Conservation (phyloP, 176 grass and related monocot species). For the Echinochloa phyllopogon region DNA sequence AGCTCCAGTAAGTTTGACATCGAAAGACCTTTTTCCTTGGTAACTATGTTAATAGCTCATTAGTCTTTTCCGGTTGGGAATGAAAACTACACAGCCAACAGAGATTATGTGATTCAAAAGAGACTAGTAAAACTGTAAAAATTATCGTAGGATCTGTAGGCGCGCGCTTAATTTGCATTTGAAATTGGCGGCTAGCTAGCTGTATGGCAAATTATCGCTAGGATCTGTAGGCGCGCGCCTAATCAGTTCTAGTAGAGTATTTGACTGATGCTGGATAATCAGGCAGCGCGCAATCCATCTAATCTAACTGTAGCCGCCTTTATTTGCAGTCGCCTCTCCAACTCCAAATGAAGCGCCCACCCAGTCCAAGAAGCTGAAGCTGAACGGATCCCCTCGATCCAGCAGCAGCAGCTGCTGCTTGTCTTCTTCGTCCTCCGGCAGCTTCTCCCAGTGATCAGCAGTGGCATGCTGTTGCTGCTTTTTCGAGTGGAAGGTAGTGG, state of each 20-base stretch:
- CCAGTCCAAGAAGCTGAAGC: constrained; percentile 61
- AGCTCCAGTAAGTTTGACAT: not conserved
- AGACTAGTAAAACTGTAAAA: not conserved
- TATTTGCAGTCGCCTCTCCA: constrained; percentile 4
- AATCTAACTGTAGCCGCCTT: constrained; percentile 16
- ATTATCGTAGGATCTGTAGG: not conserved
- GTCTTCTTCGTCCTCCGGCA: constrained; percentile 39
- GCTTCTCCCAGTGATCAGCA: constrained; percentile 24
- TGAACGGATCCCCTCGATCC: constrained; percentile 58
- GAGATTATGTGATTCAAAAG: not conserved
- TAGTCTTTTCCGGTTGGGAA: not conserved
- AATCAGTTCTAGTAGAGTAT: not conserved
- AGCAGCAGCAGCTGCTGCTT: constrained; percentile 32
- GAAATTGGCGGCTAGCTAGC: not conserved
- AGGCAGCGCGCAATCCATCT: not conserved
- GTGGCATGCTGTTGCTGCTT: constrained; percentile 26
- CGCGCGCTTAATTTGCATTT: not conserved
- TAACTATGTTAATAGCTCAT: not conserved
- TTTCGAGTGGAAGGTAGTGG: not conserved
- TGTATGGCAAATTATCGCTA: not conserved
- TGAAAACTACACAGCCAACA: not conserved
- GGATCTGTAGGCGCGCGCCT: not conserved
- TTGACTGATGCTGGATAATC: not conserved
- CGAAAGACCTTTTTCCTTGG: not conserved
- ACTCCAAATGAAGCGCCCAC: not conserved